Evolutionary conservation across 257 asterid genomes (phyloP).

Genomic region (Petunia axillaris): DNA sequence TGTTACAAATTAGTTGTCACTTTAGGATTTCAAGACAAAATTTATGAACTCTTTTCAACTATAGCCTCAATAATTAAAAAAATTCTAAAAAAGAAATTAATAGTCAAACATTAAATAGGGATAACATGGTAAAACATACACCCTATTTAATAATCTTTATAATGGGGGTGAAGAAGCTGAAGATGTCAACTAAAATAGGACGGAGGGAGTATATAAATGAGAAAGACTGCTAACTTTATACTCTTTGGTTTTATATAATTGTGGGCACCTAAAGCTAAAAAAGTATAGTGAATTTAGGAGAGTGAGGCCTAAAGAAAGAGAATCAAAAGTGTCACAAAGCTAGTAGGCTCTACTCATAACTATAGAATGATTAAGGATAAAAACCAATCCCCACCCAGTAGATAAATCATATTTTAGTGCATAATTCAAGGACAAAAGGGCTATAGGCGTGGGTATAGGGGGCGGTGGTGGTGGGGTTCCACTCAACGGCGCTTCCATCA

Average conservation of each 20-base stretch:
- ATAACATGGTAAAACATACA: no score
- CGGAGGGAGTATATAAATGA: no score
- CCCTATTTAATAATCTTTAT: no score
- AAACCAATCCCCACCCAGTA: not conserved
- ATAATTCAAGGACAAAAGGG: constrained; percentile 4
- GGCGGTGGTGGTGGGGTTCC: constrained; percentile 42
- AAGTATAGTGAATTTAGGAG: not conserved
- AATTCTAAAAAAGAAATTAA: no score
- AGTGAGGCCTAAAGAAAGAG: not conserved
- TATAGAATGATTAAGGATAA: not conserved
- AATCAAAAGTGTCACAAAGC: not conserved
- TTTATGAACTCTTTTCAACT: no score
- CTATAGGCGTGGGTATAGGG: constrained; percentile 15
- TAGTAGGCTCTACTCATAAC: not conserved
- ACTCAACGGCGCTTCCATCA: constrained; percentile 31
- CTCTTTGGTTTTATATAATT: not conserved
- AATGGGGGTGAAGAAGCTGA: no score
- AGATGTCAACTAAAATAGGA: no score
- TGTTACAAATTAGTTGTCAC: no score
- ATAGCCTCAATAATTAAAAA: no score
- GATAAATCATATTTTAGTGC: not conserved
- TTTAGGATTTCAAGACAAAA: no score
- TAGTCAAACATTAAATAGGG: no score
- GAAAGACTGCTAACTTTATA: not conserved
- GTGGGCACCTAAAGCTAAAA: not conserved